These are phyloP conservation scores for Cyberlindnera xishuangbannaensis DNA, from an alignment of 805 yeast species.

Conservation along the genomic window DNA sequence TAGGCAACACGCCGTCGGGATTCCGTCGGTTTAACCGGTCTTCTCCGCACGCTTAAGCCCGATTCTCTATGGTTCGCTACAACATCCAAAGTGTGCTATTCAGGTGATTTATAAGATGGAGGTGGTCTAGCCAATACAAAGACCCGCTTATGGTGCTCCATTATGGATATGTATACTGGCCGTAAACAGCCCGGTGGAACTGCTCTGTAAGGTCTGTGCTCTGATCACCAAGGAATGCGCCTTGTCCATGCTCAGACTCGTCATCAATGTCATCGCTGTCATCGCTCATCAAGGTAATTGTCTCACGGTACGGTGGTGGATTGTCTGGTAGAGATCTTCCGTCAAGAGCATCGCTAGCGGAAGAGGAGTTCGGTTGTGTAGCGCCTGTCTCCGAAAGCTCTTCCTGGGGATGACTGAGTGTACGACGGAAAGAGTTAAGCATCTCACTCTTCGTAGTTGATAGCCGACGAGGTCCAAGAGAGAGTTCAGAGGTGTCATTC, in stretches of 20 bases:
- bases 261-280: constrained; percentile 11
- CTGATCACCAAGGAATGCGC: constrained; percentile 8
- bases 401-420: constrained; percentile 2
- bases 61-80: no score
- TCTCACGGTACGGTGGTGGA: constrained; percentile 33
- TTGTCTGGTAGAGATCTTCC: constrained; percentile 7
- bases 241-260: no score
- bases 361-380: no score
- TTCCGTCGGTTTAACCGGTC: not conserved
- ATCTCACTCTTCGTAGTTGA: constrained; percentile 8
- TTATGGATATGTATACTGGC: constrained; percentile 3
- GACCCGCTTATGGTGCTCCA: no score
- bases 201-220: constrained; percentile 19
- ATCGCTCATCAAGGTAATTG: constrained; percentile 22
- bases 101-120: no score
- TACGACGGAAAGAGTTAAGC: constrained; percentile 11
- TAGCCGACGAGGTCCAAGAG: not conserved
- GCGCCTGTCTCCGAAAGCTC: constrained; percentile 2
- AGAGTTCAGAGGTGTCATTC: constrained; percentile 5
- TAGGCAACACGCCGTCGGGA: not conserved
- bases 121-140: no score
- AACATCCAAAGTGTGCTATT: no score
- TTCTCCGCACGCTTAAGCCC: no score
- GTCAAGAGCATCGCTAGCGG: no score
- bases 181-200: constrained; percentile 14